Evolutionary conservation across 2,329 filamentous ascomycete species (phyloP).

Genomic region (Alternaria postmessia): DNA sequence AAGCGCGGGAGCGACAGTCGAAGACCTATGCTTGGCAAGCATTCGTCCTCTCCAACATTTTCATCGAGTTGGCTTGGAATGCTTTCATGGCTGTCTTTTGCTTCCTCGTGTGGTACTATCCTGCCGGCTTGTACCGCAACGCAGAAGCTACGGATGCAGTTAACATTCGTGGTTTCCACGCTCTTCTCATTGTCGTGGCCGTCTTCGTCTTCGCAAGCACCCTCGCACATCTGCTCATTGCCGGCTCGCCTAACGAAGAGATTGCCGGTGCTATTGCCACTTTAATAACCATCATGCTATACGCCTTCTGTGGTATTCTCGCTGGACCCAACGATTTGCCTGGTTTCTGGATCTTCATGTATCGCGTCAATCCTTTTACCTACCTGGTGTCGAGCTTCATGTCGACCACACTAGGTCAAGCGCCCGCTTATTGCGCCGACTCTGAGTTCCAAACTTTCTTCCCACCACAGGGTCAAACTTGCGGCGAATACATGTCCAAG

Average conservation of each 20-base stretch:
- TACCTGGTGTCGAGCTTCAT: constrained; percentile 71
- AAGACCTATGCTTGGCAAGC: constrained; percentile 78
- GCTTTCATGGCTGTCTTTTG: constrained; percentile 61
- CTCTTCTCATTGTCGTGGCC: constrained; percentile 68
- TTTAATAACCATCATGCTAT: constrained; percentile 65
- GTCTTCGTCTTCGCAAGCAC: constrained; percentile 70
- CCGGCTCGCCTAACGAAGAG: constrained; percentile 72
- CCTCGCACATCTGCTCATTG: constrained; percentile 77
- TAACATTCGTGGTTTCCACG: constrained; percentile 72
- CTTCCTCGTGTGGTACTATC: constrained; percentile 66
- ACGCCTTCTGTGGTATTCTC: constrained; percentile 63
- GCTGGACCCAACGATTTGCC: constrained; percentile 66
- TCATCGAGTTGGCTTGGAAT: constrained; percentile 69
- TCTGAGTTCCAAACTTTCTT: constrained; percentile 54
- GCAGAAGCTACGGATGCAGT: constrained; percentile 64
- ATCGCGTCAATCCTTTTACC: constrained; percentile 71
- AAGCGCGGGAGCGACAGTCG: constrained; percentile 67
- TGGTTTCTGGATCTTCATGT: constrained; percentile 82
- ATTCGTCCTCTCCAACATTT: constrained; percentile 74
- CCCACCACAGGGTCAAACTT: constrained; percentile 50
- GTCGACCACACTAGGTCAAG: constrained; percentile 53
- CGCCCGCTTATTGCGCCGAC: constrained; percentile 58
- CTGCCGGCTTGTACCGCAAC: constrained; percentile 74
- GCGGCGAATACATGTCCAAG: constrained; percentile 54
- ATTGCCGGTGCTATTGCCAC: constrained; percentile 69